These are phyloP conservation scores for Heliophila coronopifolia DNA, from an alignment of 441 rosid species.

Conservation along the genomic window DNA sequence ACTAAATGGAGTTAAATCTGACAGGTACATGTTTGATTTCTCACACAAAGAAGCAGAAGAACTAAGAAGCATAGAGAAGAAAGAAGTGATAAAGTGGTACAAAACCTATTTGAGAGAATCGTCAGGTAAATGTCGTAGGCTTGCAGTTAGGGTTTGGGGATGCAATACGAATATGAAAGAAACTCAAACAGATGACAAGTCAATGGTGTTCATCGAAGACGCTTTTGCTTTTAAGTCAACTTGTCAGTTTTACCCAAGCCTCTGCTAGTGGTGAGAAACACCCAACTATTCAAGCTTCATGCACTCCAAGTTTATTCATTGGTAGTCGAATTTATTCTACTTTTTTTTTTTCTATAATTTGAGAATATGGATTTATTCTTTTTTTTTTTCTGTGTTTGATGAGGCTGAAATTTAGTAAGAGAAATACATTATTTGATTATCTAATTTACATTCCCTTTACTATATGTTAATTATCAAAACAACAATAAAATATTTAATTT, in stretches of 20 bases:
- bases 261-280: conserved; percentile 31
- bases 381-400: conserved; percentile 11
- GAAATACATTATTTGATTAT: no score
- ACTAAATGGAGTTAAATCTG: conserved; percentile 12
- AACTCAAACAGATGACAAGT: conserved; percentile 28
- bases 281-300: no score
- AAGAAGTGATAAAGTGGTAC: conserved; percentile 61
- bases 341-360: conserved; percentile 1
- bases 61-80: conserved; percentile 47
- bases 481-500: no score
- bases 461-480: no score
- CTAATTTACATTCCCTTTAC: no score
- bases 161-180: conserved; percentile 60
- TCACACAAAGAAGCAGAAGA: conserved; percentile 72
- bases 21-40: conserved; percentile 78
- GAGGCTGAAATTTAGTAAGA: conserved; percentile 1
- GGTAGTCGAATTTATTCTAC: no score
- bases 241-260: conserved; percentile 58
- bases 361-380: not conserved
- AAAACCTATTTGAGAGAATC: conserved; percentile 57
- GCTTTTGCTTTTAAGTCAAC: conserved; percentile 49
- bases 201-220: conserved; percentile 44
- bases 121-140: conserved; percentile 73
- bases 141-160: conserved; percentile 84
- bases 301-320: no score